Percentiles rank a stretch among this genome's conserved stretches.
Conservation (phyloP, 495 filamentous ascomycete genomes). For the Podospora fimiseda region DNA sequence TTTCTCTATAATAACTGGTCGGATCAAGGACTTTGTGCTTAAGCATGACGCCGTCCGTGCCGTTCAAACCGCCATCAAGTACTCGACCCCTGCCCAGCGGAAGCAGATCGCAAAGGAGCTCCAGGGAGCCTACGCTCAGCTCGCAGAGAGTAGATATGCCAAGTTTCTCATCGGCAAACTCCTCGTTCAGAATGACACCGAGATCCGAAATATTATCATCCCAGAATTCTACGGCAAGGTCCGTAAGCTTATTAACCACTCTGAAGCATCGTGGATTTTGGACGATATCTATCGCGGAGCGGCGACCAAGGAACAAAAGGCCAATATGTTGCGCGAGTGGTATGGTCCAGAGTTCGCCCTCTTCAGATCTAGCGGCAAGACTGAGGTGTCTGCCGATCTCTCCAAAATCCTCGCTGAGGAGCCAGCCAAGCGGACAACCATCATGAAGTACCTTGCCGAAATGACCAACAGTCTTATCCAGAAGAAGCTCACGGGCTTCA, state of each 20-base stretch:
- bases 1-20: constrained; percentile 81
- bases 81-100: constrained; percentile 75
- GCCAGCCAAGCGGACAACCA: constrained; percentile 78
- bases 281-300: constrained; percentile 90
- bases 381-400: constrained; percentile 51
- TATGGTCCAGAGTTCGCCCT: constrained; percentile 91
- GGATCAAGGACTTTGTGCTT: constrained; percentile 90
- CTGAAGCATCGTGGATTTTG: constrained; percentile 92
- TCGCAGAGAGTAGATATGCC: constrained; percentile 91
- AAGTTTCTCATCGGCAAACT: constrained; percentile 96
- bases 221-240: constrained; percentile 93
- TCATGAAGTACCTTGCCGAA: constrained; percentile 76
- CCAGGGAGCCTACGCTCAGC: constrained; percentile 71
- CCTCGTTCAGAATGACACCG: constrained; percentile 77
- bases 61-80: constrained; percentile 94
- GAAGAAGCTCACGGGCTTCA: constrained; percentile 93
- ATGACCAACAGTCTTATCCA: constrained; percentile 85
- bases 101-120: constrained; percentile 83
- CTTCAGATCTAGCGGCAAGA: constrained; percentile 54
- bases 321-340: constrained; percentile 84
- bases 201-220: constrained; percentile 79
- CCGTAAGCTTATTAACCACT: constrained; percentile 85
- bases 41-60: constrained; percentile 96
- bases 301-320: constrained; percentile 74
- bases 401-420: constrained; percentile 62